Evolutionary conservation across 169 alveolate genomes (phyloP), one percentile per base, ranked within the genome.

Genomic region (Perkinsus marinus): DNA sequence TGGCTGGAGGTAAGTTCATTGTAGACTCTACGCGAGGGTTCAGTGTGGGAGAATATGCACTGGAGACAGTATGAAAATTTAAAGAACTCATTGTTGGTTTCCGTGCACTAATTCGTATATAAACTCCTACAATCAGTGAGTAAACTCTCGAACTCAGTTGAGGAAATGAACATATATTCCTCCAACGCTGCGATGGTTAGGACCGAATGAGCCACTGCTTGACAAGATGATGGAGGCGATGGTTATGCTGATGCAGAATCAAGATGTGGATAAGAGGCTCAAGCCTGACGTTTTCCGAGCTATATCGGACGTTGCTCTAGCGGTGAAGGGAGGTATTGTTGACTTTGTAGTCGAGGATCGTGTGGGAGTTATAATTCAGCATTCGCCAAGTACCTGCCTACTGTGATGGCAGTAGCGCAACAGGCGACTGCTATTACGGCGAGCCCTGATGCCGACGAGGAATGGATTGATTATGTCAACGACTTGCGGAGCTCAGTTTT

Each of bases 361-460:
- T 6, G 79, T 19, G 22, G 5, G 34, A 26, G 3, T 2, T 7
- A 2, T 26, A 30, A 5, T 57, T 57, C 22, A 57, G 79, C 22
- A 16, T 57, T 57, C 91, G 69, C 95, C 37, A 93, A 93, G n/a
- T 95, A 94, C 94, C 92, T 96, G 90, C 94, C 94, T 69, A 94
- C 95, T 68, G 92, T 96, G 57, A 94, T 96, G 93, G 94, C 93
- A 89, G 92, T 96, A 37, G 92, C 96, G 39, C 94, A 95, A 89
- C 97, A 96, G 90, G 97, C 98, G 26, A 95, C 98, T 26, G 90
- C 94, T 79, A 96, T 96, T 13, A 93, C 96, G 43, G 94, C 96
- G 91, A 97, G 97, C 68, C 96, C 97, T 5, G 92, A 94, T 43
- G 97, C 96, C 47, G 96, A 93, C 94, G 98, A 96, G 91, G 98